Base-by-base conservation (phyloP, 495 filamentous ascomycete genomes). In the Aspergillus mulundensis region DNA sequence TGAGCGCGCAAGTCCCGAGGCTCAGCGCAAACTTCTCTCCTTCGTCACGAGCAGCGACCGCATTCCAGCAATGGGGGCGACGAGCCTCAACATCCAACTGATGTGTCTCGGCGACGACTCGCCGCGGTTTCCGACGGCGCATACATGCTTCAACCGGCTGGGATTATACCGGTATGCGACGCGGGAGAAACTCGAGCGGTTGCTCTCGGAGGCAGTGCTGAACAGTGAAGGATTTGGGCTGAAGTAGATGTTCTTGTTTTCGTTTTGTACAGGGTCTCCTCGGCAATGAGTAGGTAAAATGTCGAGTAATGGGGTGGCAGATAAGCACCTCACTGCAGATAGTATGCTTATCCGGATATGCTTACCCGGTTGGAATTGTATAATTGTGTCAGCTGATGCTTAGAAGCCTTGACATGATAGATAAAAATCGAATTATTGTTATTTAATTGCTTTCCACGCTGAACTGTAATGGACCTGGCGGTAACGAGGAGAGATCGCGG, bases 31-130 rank as follows among this genome's bases (percentile, higher is more conserved):
- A 71, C 68, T 97, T 42, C 68, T 97, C 20, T 84, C 85, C 15
- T 97, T 97, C 61, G 87, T 97, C 61, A 97, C 92, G n/a, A 90
- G 91, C 1, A 94, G 89, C 56, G 92, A 97, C 62, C 84, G 92
- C 15, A 90, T 96, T 50, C 92, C 92, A 4, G 93, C 92, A 6
- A 91, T 90, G 84, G 92, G 92, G 1, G 88, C 91, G 14, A 89
- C 89, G 25, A 90, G 84, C 61, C 74, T 96, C 50, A 79, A 85
- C 8, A 88, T 97, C 38, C 82, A 84, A 54, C 71, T 96, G 21
- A 77, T 78, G 32, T 90, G 89, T 60, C 73, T 93, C 25, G 91
- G 90, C 4, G 83, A 90, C 39, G 87, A 95, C 60, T 76, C 76
- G 57, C 71, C 80, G 20, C 77, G 92, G 40, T 96, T 89, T 62